Conservation (phyloP, 228 moss, liverwort and hornwort species). For the Sphagnum fallax region DNA sequence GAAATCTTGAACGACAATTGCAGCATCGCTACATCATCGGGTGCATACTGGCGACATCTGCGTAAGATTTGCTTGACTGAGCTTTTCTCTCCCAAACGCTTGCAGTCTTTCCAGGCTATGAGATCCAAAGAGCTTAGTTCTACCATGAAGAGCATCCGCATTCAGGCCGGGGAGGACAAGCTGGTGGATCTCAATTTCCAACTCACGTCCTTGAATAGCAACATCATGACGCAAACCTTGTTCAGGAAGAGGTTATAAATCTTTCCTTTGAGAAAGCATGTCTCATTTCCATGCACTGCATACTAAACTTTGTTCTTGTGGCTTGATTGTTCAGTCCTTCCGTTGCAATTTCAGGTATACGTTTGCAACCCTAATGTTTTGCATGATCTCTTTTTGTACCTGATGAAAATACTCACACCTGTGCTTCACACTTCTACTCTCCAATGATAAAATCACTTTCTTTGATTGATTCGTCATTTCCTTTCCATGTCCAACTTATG, state of each 20-base stretch:
- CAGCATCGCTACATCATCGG: conserved; percentile 18
- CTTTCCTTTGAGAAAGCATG: too few species aligned
- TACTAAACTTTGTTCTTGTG: too few species aligned
- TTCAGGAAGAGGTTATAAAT: conserved; percentile 40
- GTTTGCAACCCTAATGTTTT: too few species aligned
- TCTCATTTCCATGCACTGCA: too few species aligned
- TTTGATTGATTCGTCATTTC: too few species aligned
- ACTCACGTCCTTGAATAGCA: conserved; percentile 21
- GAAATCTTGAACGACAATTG: conserved; percentile 14
- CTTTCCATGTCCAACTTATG: too few species aligned
- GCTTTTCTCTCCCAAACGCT: conserved; percentile 41
- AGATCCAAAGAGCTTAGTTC: conserved; percentile 28
- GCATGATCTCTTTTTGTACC: too few species aligned
- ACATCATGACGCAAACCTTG: conserved; percentile 43
- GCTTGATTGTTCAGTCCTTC: too few species aligned
- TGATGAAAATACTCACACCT: too few species aligned
- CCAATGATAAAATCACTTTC: too few species aligned
- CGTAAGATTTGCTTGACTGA: conserved; percentile 39
- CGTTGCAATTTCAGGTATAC: too few species aligned
- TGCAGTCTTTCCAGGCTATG: conserved; percentile 25
- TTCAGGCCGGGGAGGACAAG: conserved; percentile 14
- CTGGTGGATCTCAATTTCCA: conserved; percentile 28
- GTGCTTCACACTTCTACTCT: too few species aligned
- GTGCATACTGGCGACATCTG: conserved; percentile 39
- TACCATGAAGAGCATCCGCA: conserved; percentile 17